Conservation (phyloP, 306 rosid genomes). For the Medicago lupulina region DNA sequence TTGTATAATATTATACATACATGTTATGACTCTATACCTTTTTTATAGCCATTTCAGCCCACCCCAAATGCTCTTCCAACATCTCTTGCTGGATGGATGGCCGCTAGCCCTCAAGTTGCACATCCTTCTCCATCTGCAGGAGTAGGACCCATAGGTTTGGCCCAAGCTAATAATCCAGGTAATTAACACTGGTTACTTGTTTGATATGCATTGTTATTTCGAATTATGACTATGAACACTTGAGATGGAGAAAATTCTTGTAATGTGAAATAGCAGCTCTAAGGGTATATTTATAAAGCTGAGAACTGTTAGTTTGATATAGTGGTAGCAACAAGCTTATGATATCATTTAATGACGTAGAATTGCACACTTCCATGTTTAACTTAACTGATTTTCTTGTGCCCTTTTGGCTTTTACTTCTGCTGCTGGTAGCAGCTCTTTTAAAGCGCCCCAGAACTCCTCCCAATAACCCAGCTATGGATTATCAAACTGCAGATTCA, state of each 20-base stretch:
- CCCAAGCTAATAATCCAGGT: slow-evolving; percentile 80
- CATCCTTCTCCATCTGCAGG: slow-evolving; percentile 97
- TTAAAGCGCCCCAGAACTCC: slow-evolving; percentile 99
- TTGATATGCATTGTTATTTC: slow-evolving; percentile 5
- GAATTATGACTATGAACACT: slow-evolving; percentile 17
- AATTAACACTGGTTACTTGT: slow-evolving; percentile 35
- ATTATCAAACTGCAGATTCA: slow-evolving; percentile 98
- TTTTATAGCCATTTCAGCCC: slow-evolving; percentile 89
- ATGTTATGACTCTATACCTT: slow-evolving; percentile 45
- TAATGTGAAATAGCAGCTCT: slow-evolving; percentile 20
- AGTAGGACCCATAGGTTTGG: slow-evolving; percentile 89
- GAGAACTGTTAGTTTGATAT: slow-evolving; percentile 29
- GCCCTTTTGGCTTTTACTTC: slow-evolving; percentile 36
- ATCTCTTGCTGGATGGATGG: slow-evolving; percentile 99
- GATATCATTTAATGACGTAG: slow-evolving; percentile 2
- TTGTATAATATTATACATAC: slow-evolving; percentile 35
- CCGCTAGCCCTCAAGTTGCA: slow-evolving; percentile 76
- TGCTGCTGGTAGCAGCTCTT: slow-evolving; percentile 63
- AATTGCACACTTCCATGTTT: slow-evolving; percentile 2
- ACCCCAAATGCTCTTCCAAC: slow-evolving; percentile 86
- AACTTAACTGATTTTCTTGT: slow-evolving; percentile 40
- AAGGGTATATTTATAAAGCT: slow-evolving; percentile 11
- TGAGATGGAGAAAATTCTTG: slow-evolving; percentile 31
- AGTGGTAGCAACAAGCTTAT: slow-evolving; percentile 15
- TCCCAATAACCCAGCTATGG: slow-evolving; percentile 88